Conservation (phyloP, 768 basidiomycete species). For the Serpula lacrymans region DNA sequence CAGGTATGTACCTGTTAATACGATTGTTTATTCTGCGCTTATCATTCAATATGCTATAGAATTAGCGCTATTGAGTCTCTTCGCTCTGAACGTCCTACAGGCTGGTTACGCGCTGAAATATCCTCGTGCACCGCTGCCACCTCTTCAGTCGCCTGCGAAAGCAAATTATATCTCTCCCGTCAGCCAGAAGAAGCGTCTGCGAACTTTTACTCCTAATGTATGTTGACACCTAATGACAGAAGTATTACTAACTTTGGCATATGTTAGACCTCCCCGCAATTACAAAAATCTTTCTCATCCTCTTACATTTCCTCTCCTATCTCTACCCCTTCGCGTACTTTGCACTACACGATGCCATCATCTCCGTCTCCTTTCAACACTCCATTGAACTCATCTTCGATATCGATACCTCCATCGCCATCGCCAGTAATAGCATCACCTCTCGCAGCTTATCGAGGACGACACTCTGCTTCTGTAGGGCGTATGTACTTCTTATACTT, state of each 20-base stretch:
- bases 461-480: constrained; percentile 30
- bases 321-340: constrained; percentile 30
- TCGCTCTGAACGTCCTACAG: constrained; percentile 34
- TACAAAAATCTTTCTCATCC: constrained; percentile 24
- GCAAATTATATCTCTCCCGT: constrained; percentile 15
- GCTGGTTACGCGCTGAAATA: constrained; percentile 33
- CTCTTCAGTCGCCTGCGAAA: constrained; percentile 21
- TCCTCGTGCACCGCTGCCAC: constrained; percentile 28
- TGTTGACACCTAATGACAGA: background rate
- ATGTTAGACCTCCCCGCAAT: constrained; percentile 21
- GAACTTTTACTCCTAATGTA: constrained; percentile 17
- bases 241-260: background rate
- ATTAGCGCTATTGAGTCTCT: constrained; percentile 23
- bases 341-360: constrained; percentile 32
- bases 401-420: constrained; percentile 30
- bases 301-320: constrained; percentile 26
- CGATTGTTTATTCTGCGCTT: background rate
- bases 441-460: constrained; percentile 37
- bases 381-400: constrained; percentile 29
- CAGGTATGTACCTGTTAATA: constrained; percentile 22
- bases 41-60: constrained; percentile 18
- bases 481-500: constrained; percentile 27
- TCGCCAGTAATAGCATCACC: constrained; percentile 29
- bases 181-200: constrained; percentile 23
- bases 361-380: constrained; percentile 35